Evolutionary conservation across 2,329 filamentous ascomycete species (phyloP).

Genomic region (Fusarium continuum): DNA sequence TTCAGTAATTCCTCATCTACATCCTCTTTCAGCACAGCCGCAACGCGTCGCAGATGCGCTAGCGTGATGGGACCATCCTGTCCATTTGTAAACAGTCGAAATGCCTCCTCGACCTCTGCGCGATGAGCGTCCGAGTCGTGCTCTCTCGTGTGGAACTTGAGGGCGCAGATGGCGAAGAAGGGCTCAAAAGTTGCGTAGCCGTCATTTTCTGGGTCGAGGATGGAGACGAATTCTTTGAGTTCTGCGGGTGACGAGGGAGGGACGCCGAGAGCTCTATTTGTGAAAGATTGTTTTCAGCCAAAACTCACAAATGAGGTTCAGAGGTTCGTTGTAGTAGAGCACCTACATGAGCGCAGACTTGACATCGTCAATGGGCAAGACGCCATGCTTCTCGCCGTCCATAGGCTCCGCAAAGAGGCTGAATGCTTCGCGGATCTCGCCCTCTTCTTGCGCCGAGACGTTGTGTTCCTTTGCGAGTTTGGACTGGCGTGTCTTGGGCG

Average conservation of each 20-base stretch:
- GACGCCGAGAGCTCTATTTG: conserved; percentile 79
- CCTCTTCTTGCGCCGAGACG: conserved; percentile 83
- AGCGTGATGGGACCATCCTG: conserved; percentile 74
- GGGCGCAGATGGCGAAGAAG: conserved; percentile 87
- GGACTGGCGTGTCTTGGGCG: conserved; percentile 68
- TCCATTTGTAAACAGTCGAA: conserved; percentile 76
- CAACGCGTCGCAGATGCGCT: conserved; percentile 79
- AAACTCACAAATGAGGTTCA: not conserved
- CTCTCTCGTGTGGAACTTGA: conserved; percentile 76
- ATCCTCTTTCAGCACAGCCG: conserved; percentile 82
- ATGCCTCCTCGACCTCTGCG: conserved; percentile 82
- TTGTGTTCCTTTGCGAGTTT: conserved; percentile 94
- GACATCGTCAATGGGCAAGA: conserved; percentile 73
- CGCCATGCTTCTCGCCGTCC: conserved; percentile 76
- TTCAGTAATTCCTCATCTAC: conserved; percentile 83
- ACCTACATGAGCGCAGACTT: conserved; percentile 77
- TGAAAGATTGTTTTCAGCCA: conserved; percentile 1
- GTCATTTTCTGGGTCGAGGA: conserved; percentile 83
- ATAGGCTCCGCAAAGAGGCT: conserved; percentile 78
- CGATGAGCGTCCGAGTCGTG: conserved; percentile 64
- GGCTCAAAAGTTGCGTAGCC: conserved; percentile 81
- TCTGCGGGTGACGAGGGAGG: conserved; percentile 71
- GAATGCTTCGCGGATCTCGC: conserved; percentile 91
- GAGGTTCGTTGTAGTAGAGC: not conserved
- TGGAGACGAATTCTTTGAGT: conserved; percentile 77